A percentile compares a stretch with the other conserved stretches of the same genome.
phyloP scores from a whole-genome alignment of 2,329 filamentous ascomycete genomes.

The Epichloe festucae region DNA sequence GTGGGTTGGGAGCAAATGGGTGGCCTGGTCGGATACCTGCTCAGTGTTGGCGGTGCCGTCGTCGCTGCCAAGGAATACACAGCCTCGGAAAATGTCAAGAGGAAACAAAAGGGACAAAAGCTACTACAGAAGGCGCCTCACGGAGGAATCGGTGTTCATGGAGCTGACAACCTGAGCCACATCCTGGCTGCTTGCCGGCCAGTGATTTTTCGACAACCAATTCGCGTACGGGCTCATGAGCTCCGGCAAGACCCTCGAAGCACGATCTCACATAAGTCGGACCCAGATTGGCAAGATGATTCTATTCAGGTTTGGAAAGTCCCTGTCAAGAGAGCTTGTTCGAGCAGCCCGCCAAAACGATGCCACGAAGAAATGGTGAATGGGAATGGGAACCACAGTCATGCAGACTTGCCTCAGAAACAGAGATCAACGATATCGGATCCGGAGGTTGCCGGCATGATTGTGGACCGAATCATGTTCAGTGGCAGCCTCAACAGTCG shows the following conservation, averaged over 20 bases:
- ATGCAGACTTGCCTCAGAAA: conserved; percentile 2
- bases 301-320: conserved; percentile 79
- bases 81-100: conserved; percentile 26
- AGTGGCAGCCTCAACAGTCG: conserved; percentile 17
- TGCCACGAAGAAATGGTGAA: conserved; percentile 11
- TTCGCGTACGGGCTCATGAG: conserved; percentile 63
- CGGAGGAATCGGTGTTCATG: conserved; percentile 53
- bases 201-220: conserved; percentile 76
- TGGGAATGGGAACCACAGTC: not conserved
- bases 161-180: conserved; percentile 67
- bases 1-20: conserved; percentile 66
- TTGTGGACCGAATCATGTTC: conserved; percentile 25
- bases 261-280: conserved; percentile 13
- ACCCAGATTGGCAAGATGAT: conserved; percentile 62
- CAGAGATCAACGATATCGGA: conserved; percentile 13
- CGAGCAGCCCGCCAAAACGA: conserved; percentile 24
- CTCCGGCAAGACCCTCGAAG: conserved; percentile 34
- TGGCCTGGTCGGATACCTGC: conserved; percentile 70
- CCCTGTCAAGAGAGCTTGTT: conserved; percentile 27
- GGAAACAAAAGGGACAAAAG: conserved; percentile 25
- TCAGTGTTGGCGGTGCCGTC: conserved; percentile 65
- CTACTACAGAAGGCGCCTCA: conserved; percentile 11
- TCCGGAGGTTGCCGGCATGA: conserved; percentile 15
- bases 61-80: conserved; percentile 31
- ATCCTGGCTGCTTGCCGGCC: conserved; percentile 67